Percentiles rank a stretch among this genome's conserved stretches.
phyloP scores from a whole-genome alignment of 495 filamentous ascomycete species.

The Poronia punctata region DNA sequence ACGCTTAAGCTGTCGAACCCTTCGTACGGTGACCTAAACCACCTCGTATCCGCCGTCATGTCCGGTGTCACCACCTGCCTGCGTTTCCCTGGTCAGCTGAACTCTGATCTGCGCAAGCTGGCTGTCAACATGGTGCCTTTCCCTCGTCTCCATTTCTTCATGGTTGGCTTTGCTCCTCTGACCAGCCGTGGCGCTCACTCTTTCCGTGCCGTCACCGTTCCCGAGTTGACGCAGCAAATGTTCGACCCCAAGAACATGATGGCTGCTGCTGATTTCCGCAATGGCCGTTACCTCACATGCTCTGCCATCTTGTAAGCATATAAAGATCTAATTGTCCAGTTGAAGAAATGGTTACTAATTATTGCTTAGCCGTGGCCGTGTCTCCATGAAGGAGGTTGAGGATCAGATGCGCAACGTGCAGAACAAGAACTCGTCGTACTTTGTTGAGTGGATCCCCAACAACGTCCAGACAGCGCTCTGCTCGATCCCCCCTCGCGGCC shows the following conservation, averaged over 20 bases:
- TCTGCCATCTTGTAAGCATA: conserved; percentile 80
- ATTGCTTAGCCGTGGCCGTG: conserved; percentile 77
- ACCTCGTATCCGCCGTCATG: conserved; percentile 99
- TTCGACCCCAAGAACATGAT: conserved; percentile 99
- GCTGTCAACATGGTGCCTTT: conserved; percentile 99
- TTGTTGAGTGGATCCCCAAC: conserved; percentile 99
- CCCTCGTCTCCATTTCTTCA: conserved; percentile 99
- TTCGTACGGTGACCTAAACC: conserved; percentile 98
- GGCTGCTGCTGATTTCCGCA: conserved; percentile 99
- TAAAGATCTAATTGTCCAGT: background rate
- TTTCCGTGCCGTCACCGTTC: conserved; percentile 96
- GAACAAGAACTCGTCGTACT: conserved; percentile 99
- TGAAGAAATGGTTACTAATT: conserved; percentile 22
- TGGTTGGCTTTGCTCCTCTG: conserved; percentile 99
- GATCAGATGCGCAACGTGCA: conserved; percentile 99
- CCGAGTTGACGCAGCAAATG: conserved; percentile 99
- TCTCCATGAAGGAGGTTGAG: conserved; percentile 99
- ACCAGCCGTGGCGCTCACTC: conserved; percentile 90
- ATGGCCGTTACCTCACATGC: conserved; percentile 98
- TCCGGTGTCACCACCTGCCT: conserved; percentile 97
- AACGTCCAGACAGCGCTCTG: conserved; percentile 99
- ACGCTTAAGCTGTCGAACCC: conserved; percentile 97
- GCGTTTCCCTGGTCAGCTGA: conserved; percentile 98
- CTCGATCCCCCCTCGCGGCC: conserved; percentile 95
- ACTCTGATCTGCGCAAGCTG: conserved; percentile 99